phyloP scores from a whole-genome alignment of 192 early-diverging fungal species.

The Mycoemilia scoparia region DNA sequence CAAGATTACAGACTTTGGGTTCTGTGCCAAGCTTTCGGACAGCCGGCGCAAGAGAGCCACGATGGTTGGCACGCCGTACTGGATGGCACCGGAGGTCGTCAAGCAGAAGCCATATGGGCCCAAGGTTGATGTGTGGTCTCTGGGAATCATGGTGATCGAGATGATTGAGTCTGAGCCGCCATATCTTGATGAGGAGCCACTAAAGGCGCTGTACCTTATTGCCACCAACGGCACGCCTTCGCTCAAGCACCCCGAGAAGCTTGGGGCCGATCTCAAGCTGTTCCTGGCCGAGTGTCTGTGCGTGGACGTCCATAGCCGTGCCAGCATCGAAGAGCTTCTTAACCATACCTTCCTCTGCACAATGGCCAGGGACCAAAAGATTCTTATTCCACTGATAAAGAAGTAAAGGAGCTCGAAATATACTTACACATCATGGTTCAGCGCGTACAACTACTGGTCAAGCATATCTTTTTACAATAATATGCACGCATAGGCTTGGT shows the following conservation, averaged over 20 bases:
- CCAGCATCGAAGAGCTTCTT: conserved; percentile 56
- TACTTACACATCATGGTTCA: no score
- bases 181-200: conserved; percentile 84
- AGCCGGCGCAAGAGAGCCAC: conserved; percentile 69
- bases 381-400: no score
- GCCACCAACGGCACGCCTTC: conserved; percentile 92
- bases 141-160: conserved; percentile 94
- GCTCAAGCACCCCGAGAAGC: conserved; percentile 65
- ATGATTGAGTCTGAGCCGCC: conserved; percentile 96
- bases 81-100: conserved; percentile 76
- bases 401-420: no score
- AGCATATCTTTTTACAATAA: no score
- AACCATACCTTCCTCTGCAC: conserved; percentile 66
- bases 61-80: conserved; percentile 79
- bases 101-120: conserved; percentile 62
- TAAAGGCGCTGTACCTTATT: conserved; percentile 89
- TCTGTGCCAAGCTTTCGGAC: conserved; percentile 79
- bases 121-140: conserved; percentile 79
- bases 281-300: conserved; percentile 77
- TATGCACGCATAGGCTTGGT: no score
- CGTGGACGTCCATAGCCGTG: conserved; percentile 71
- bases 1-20: conserved; percentile 89
- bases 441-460: no score
- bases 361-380: no score
- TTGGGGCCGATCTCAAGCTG: conserved; percentile 59